Base-by-base conservation (phyloP, 352 stramenopile species). In the Globisporangium carolinianum region DNA sequence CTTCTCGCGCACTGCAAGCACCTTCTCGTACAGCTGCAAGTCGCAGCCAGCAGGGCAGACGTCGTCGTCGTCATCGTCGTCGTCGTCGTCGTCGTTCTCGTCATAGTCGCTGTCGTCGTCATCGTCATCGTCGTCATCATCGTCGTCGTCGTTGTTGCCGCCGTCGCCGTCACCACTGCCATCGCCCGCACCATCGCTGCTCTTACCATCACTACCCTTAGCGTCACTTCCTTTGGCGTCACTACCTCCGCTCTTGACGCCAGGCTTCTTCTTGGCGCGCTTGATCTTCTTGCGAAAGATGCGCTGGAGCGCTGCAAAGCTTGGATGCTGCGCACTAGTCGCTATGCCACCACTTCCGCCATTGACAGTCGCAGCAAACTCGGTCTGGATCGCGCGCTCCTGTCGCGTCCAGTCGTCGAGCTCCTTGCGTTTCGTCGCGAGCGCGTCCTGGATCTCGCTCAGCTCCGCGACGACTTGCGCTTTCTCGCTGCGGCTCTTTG, bases 211-310 rank as follows among this genome's bases (percentile, higher is more conserved):
- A 24, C 24, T 2, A 0, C 87, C 78, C 0, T 88, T 68, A 4
- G 85, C 71, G 15, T 91, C 85, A 38, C 80, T 71, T 39, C 94
- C 83, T 4, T 46, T 46, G 38, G 10, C 14, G 35, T 58, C 68
- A 52, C 71, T 69, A 45, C 56, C 54, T 8, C 67, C 68, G 38
- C 68, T 66, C 36, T 80, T 72, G 7, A 65, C 69, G 5, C 54
- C 60, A 3, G 57, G 61, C 46, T 85, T 81, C 65, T 94, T 94
- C 73, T 97, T 98, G 2, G 72, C 61, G 6, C 92, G 73, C 59
- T 97, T 98, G 55, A 98, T 89, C 55, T 96, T 96, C 53, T 91
- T 86, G 53, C 84, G 87, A 65, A 96, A 97, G 36, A 97, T 87
- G 71, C 96, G 96, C 39, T 94, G 79, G 32, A 98, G 63, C 42